Evolutionary conservation across 345 rosid genomes (phyloP).

Genomic region (Acer saccharum): DNA sequence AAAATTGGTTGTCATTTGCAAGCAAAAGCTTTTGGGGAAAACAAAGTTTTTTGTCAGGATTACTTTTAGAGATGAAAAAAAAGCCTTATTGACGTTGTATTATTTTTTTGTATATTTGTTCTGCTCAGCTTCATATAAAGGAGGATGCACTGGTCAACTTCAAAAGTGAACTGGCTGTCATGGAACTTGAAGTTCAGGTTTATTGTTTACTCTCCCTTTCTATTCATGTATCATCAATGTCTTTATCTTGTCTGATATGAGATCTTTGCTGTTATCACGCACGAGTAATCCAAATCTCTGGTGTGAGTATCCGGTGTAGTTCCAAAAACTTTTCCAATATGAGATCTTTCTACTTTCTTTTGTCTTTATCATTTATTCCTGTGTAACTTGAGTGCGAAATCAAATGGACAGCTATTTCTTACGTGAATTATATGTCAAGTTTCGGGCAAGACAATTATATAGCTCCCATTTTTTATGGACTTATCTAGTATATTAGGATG

Average conservation of each 20-base stretch:
- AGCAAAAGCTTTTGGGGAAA: background rate
- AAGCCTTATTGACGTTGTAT: background rate
- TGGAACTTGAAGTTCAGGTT: constrained; percentile 90
- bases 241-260: background rate
- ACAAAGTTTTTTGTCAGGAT: background rate
- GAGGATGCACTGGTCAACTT: constrained; percentile 64
- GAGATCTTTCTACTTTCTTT: too few relatives aligned
- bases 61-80: background rate
- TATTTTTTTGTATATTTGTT: constrained; percentile 8
- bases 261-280: background rate
- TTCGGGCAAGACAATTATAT: too few relatives aligned
- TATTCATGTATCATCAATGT: background rate
- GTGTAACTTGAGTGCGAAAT: too few relatives aligned
- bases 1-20: background rate
- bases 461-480: too few relatives aligned
- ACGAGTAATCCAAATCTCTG: background rate
- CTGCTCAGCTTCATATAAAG: constrained; percentile 51
- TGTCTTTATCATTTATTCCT: too few relatives aligned
- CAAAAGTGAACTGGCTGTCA: constrained; percentile 75
- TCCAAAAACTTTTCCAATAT: background rate
- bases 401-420: too few relatives aligned
- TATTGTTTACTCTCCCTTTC: constrained; percentile 6
- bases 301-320: too few relatives aligned
- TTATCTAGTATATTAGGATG: too few relatives aligned
- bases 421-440: too few relatives aligned